Base-by-base conservation (phyloP, 2,329 filamentous ascomycete genomes). In the Cercospora berteroae region DNA sequence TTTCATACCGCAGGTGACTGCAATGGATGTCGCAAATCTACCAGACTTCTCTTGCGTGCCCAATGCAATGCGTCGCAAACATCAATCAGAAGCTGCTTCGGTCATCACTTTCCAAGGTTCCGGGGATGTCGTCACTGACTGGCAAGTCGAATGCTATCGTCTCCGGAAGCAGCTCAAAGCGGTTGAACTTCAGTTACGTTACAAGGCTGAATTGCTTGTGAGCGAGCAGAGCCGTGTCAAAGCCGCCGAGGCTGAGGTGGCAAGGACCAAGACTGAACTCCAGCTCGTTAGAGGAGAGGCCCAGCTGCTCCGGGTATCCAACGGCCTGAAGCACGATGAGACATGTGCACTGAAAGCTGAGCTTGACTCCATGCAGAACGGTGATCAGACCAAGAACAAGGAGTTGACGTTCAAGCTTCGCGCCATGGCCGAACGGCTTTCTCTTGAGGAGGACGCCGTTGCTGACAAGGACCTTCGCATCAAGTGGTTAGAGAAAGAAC, bases 401-500 rank as follows among this genome's bases (percentile, higher is more conserved):
- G 61, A 67, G 18, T 39, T 64, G n/a, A 29, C 27, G n/a, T 29
- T 25, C 9, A 63, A 58, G 42, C 18, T 67, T 12, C 29, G 55
- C 4, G 27, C 27, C 13, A 64, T 67, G 65, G 60, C 65, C 6
- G 58, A 65, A 33, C 64, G 55, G 10, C 57, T 67, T 23, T 58
- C 66, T n/a, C 16, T 65, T 10, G 63, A 67, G 20, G 66, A 67
- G 18, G 44, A 64, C 4, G 44, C 63, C 4, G 20, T 67, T 3
- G 48, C 31, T n/a, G 62, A 64, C 25, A 60, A 63, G 13, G 66
- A 67, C 42, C 33, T 58, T 5, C 33, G 63, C 42, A 65, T 67
- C 20, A 64, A 67, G 33, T 64, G 66, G 33, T 20, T 67, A 12
- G 61, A 65, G n/a, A 42, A 44, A 10, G 66, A 67, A 59, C 60